Base-by-base conservation (phyloP, 1,284 basidiomycete species). In the Chalciporus sp. region DNA sequence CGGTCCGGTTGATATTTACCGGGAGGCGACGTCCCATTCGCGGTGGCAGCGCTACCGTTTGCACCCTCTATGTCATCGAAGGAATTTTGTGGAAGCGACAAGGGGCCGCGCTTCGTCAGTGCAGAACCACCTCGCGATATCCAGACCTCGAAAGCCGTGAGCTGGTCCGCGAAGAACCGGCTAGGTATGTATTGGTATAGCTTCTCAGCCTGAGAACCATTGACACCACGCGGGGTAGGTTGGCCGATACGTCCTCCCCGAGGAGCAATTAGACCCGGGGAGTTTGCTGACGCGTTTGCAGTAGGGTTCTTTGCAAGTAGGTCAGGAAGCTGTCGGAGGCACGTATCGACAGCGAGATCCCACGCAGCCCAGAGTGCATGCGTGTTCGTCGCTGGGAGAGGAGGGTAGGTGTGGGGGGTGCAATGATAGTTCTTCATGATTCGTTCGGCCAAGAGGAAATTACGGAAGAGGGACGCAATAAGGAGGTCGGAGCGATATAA, bases 351-450 rank as follows among this genome's bases (percentile, higher is more conserved):
- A 0, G 96, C 96, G 5, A 98, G 83, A 74, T 99, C 97, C 96
- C 97, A 99, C 4, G 93, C 92, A 49, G 92, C 88, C 96, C 96
- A 99, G 12, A 99, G 79, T 0, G 91, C 88, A 68, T 99, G 96
- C 12, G 95, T 96, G 68, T 98, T 95, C 17, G 96, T 98, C 5
- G 94, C 81, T 3, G 96, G 95, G 9, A 99, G 84, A 17, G 90
- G 83, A 17, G 96, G 97, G 60, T 90, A 89, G 0, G 95, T 97
- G 65, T 97, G 91, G 0, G 96, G 96, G 9, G 95, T 98, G 74
- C 97, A 99, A 65, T 96, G 90, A 71, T 98, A 98, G 63, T 95
- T 92, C 66, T 95, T 94, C 96, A 99, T 98, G 67, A 99, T 95
- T 19, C 96, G 84, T 73, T 99, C 95, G 1, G 97, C 96, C 19